These are phyloP conservation scores for Pseudocercospora ulei DNA, from an alignment of 2,329 filamentous ascomycete species.

Conservation along the genomic window DNA sequence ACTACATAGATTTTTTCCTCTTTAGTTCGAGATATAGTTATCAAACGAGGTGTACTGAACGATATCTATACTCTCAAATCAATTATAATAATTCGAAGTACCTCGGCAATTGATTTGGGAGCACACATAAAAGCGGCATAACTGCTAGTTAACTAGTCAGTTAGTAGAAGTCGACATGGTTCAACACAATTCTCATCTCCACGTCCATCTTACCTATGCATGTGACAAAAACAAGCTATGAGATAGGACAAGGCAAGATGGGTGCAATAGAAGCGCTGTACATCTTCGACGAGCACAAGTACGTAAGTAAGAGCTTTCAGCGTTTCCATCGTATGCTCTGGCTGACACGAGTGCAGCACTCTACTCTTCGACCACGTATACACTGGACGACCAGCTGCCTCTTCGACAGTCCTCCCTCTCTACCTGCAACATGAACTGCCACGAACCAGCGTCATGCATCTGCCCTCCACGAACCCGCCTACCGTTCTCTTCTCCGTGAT, in stretches of 20 bases:
- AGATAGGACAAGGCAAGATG: constrained; percentile 34
- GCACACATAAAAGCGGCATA: no score
- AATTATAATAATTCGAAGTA: no score
- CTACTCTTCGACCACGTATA: constrained; percentile 84
- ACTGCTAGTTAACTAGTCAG: no score
- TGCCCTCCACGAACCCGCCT: constrained; percentile 70
- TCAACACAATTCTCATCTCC: constrained; percentile 1
- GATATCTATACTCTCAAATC: no score
- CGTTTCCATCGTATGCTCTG: constrained; percentile 12
- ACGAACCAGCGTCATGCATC: constrained; percentile 75
- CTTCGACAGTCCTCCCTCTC: constrained; percentile 66
- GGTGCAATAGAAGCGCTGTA: constrained; percentile 87
- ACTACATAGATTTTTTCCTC: no score
- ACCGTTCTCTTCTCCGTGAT: constrained; percentile 78
- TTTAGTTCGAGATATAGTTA: no score
- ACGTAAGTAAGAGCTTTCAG: constrained; percentile 34
- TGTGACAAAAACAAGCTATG: constrained; percentile 11
- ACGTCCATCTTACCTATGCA: constrained; percentile 1
- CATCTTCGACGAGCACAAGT: constrained; percentile 95
- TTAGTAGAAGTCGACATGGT: background rate
- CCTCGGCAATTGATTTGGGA: no score
- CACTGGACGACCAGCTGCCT: constrained; percentile 67
- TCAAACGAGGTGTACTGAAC: no score
- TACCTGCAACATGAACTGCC: constrained; percentile 75
- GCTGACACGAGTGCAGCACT: constrained; percentile 46